Evolutionary conservation across 768 basidiomycete genomes (phyloP), one percentile per base, ranked within the genome.

Genomic region (Dioszegia hungarica): DNA sequence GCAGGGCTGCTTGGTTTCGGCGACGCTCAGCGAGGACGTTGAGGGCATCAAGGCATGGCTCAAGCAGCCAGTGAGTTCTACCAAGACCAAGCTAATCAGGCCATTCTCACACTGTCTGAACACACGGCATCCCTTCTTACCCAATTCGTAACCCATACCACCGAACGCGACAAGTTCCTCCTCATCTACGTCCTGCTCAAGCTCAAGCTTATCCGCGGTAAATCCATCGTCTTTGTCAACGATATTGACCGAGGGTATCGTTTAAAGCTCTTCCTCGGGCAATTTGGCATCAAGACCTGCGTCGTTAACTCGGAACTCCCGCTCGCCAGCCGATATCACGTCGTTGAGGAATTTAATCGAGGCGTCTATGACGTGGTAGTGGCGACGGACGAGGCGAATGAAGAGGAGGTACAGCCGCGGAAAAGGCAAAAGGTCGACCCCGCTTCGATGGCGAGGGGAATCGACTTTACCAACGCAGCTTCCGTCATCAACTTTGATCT

Each of bases 311-410:
- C 90, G 14, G 95, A 98, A 77, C 78, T 99, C 28, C 95, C 95
- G 0, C 78, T 98, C 54, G 97, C 95, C 72, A 95, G 93, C 19
- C 84, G 94, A 86, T 95, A 92, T 69, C 95, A 99, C 69, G 87
- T 87, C 1, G 95, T 99, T 1, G 93, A 99, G 67, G 95, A 97
- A 76, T 99, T 99, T 72, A 99, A 99, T 77, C 89, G 90, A 66
- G 95, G 95, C 1, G 90, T 95, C 8, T 98, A 97, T 67, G 92
- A 99, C 73, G 97, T 98, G 74, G 91, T 98, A 61, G 95, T 99
- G 53, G 95, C 95, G 0, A 94, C 93, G 10, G 94, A 98, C 70
- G 95, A 98, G 77, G 85, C 84, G 56, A 83, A 84, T 0, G 79
- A 80, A 19, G 67, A 64, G 47, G 70, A 63, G 24, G 68, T 62